Conservation (phyloP, 2,329 filamentous ascomycete genomes). For the Metarhizium album region DNA sequence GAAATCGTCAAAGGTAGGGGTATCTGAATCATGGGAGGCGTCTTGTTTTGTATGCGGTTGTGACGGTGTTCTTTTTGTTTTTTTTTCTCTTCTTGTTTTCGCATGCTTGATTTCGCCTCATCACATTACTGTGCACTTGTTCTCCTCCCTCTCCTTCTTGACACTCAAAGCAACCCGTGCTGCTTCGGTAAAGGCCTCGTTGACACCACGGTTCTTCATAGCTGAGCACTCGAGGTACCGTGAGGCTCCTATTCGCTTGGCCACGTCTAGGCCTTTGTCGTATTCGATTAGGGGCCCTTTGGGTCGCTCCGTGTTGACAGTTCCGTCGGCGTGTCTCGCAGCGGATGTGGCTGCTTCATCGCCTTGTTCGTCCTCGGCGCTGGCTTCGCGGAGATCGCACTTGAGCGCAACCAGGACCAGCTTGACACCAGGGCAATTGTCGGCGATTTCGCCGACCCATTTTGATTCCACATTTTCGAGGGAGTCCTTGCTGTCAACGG, state of each 20-base stretch:
- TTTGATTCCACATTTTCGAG: conserved; percentile 98
- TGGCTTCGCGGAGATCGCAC: conserved; percentile 81
- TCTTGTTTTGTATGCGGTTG: too few relatives aligned
- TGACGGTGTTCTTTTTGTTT: not conserved
- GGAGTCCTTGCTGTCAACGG: conserved; percentile 89
- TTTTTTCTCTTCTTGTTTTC: not conserved
- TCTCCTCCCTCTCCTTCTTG: conserved; percentile 52
- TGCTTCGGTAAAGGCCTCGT: conserved; percentile 97
- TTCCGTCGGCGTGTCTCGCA: conserved; percentile 9
- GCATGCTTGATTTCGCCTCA: not conserved
- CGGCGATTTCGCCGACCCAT: conserved; percentile 95
- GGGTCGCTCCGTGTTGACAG: conserved; percentile 31
- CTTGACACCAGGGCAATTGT: conserved; percentile 93
- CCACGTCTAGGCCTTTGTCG: conserved; percentile 82
- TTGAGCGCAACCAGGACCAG: conserved; percentile 92
- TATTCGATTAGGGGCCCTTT: conserved; percentile 75
- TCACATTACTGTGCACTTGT: conserved; percentile 52
- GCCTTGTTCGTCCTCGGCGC: conserved; percentile 57
- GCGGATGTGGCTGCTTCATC: conserved; percentile 38
- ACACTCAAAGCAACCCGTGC: conserved; percentile 81
- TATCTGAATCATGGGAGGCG: conserved; percentile 4
- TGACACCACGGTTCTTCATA: conserved; percentile 95
- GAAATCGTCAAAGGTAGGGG: conserved; percentile 1
- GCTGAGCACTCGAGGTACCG: conserved; percentile 97
- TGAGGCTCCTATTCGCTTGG: conserved; percentile 81